Evolutionary conservation across 1,284 basidiomycete species (phyloP), one percentile per base, ranked within the genome.

Genomic region (Bondarzewia mesenterica): DNA sequence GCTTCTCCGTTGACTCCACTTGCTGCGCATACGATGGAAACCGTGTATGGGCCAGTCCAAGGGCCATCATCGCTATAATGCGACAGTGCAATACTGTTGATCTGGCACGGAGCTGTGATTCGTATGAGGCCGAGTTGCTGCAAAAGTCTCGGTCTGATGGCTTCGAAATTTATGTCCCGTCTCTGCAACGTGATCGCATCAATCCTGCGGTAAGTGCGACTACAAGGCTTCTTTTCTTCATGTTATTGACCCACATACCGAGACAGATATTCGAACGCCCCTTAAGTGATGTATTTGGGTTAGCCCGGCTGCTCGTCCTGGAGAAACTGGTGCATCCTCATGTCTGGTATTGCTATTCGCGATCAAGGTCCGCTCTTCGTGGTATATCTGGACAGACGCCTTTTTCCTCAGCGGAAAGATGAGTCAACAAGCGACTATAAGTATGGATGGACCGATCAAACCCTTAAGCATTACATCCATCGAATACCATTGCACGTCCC

Each of bases 1-100:
- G 78, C 4, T 82, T 82, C 52, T 79, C 81, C 53, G 72, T 82
- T 35, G 79, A 81, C 50, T 72, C 74, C 0, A 73, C 78, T 10
- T 80, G 76, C 60, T 76, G 73, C 49, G 71, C 72, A 2, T 81
- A 72, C 51, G 75, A 80, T 58, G 78, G 75, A 59, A 51, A 66
- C 49, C 72, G 69, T 21, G 73, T 81, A n/a, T 75, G 71, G 66
- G 75, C 74, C 3, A 79, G 72, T 53, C 78, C 79, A 2, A 68
- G 78, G 7, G 71, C 77, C 10, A 68, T 80, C 47, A 61, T 74
- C 12, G 71, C 78, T 7, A 71, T 75, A 68, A 80, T 82, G 72
- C 72, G 75, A 12, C 79, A 80, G 58, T 71, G 71, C 60, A 80
- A 80, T 58, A 78, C 74, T 0, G 69, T 78, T 35, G 78, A 80